phyloP scores from a whole-genome alignment of 164 flowering plant species.

The grape (Vitis vinifera) region ASM3070453v1 NC_081811.1:23823501-23824000 shows the following conservation, averaged over 20 bases:
- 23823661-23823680: too few species aligned
- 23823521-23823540: not conserved
- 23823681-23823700: too few species aligned
- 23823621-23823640: not conserved
- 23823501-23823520: slow-evolving; percentile 1
- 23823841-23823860: slow-evolving; percentile 3
- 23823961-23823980: not conserved
- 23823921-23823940: not conserved
- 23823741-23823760: not conserved
- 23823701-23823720: too few species aligned
- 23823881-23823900: not conserved
- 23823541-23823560: not conserved
- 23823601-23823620: too few species aligned
- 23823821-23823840: not conserved
- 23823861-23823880: not conserved
- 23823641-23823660: too few species aligned
- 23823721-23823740: not conserved
- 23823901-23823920: not conserved
- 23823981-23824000: not conserved
- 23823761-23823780: not conserved
- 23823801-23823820: not conserved
- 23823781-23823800: not conserved
- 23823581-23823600: not conserved
- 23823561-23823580: slow-evolving; percentile 5
- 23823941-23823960: not conserved